These are phyloP conservation scores for Metschnikowia hibisci DNA, from an alignment of 805 yeast genomes.

Conservation along the genomic window DNA sequence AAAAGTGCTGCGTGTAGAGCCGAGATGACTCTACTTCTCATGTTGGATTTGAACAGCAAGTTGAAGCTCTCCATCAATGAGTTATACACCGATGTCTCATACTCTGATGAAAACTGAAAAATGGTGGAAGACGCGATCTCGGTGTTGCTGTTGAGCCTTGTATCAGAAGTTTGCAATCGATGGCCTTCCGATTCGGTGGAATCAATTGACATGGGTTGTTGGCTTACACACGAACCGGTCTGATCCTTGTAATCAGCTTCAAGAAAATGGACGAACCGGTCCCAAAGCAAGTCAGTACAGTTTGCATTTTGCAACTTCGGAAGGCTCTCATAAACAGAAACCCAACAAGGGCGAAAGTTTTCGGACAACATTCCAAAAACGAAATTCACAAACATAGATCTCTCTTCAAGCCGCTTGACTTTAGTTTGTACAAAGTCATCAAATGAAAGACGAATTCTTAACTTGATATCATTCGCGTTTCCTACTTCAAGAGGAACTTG, in stretches of 20 bases:
- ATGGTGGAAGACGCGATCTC: conserved; percentile 21
- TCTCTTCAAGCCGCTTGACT: conserved; percentile 2
- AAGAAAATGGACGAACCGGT: conserved; percentile 37
- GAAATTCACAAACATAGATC: conserved; percentile 15
- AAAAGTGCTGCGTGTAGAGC: conserved; percentile 56
- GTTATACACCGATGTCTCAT: conserved; percentile 8
- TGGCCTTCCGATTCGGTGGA: conserved; percentile 11
- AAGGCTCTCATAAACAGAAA: conserved; percentile 61
- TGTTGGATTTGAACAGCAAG: conserved; percentile 35
- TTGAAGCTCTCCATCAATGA: background rate
- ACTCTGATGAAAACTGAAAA: conserved; percentile 25
- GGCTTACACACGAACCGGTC: conserved; percentile 11
- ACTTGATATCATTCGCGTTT: conserved; percentile 69
- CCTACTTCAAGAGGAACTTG: conserved; percentile 65
- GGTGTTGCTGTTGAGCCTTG: conserved; percentile 42
- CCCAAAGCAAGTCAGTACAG: conserved; percentile 52
- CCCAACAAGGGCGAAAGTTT: conserved; percentile 83
- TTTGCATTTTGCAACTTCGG: conserved; percentile 35
- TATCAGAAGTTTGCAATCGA: conserved; percentile 44
- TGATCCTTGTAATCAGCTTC: conserved; percentile 21
- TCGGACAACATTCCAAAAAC: conserved; percentile 63
- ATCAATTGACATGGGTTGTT: conserved; percentile 5
- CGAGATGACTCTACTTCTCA: conserved; percentile 55
- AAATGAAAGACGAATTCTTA: conserved; percentile 62
- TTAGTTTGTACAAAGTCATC: conserved; percentile 27